Conservation (phyloP, 2,329 filamentous ascomycete genomes). For the Trichoderma oligosporum region DNA sequence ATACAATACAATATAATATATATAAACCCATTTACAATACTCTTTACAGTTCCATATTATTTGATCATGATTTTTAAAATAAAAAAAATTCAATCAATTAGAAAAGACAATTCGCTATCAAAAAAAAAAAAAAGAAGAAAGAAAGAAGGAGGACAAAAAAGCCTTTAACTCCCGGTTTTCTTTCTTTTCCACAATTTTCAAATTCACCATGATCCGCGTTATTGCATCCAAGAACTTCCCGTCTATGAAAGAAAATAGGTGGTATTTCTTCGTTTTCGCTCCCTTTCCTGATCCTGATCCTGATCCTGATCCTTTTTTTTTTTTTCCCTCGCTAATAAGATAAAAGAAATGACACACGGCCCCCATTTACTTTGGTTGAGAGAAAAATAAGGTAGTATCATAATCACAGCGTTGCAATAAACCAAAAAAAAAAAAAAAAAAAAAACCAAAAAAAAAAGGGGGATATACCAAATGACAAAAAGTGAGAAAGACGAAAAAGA, state of each 20-base stretch:
- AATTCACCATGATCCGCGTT: neutral
- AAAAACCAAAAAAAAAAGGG: neutral
- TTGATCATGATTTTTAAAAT: too few relatives aligned
- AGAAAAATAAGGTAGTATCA: neutral
- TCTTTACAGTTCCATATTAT: too few relatives aligned
- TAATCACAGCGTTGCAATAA: neutral
- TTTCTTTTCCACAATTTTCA: neutral
- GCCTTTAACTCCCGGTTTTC: neutral
- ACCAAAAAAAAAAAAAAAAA: neutral
- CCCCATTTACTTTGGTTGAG: neutral
- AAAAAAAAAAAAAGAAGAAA: neutral
- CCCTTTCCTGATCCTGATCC: neutral
- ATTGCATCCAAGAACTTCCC: neutral
- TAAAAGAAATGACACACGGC: neutral
- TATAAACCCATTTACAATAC: too few relatives aligned
- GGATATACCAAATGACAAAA: too few relatives aligned
- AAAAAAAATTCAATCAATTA: neutral
- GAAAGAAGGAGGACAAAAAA: neutral
- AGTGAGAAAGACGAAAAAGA: neutral
- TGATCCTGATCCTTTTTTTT: neutral
- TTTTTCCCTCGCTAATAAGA: neutral
- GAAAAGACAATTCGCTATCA: neutral
- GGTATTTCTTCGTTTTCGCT: neutral
- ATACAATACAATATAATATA: too few relatives aligned
- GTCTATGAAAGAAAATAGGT: conserved; percentile 1